Evolutionary conservation across 2,329 filamentous ascomycete species (phyloP).

Genomic region (Ceratocystis alfenasii): DNA sequence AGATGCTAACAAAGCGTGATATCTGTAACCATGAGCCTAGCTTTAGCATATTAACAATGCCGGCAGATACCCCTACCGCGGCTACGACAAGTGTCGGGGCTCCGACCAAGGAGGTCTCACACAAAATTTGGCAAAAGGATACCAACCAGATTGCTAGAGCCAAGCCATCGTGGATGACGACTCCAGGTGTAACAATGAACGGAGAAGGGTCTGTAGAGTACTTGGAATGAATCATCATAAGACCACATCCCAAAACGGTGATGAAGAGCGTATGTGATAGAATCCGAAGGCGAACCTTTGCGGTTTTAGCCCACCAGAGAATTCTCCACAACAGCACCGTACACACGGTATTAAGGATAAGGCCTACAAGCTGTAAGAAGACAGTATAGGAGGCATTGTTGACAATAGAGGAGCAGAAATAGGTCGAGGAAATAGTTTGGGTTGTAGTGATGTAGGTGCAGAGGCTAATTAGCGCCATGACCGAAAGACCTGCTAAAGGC

Average conservation of each 20-base stretch:
- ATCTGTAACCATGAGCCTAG: conserved; percentile 25
- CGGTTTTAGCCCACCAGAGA: conserved; percentile 40
- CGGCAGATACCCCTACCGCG: conserved; percentile 17
- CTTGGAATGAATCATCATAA: conserved; percentile 15
- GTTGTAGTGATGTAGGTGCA: conserved; percentile 34
- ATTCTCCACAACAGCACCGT: conserved; percentile 41
- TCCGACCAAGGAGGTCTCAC: conserved; percentile 31
- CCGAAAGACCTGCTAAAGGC: conserved; percentile 11
- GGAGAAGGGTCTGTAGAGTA: conserved; percentile 12
- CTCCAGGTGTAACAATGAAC: conserved; percentile 10
- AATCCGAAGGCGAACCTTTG: conserved; percentile 36
- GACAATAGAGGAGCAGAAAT: conserved; percentile 37
- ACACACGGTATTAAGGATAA: conserved; percentile 38
- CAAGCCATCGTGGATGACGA: conserved; percentile 35
- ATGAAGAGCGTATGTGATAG: conserved; percentile 35
- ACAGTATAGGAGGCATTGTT: conserved; percentile 33
- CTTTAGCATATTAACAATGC: conserved; percentile 18
- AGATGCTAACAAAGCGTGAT: conserved; percentile 13
- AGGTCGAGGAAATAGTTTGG: conserved; percentile 32
- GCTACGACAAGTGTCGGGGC: conserved; percentile 17
- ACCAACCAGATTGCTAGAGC: conserved; percentile 35
- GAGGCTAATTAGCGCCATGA: conserved; percentile 31
- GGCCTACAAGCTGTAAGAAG: conserved; percentile 34
- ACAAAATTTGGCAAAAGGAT: conserved; percentile 37
- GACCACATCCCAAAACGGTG: conserved; percentile 7